Evolutionary conservation across 2,329 filamentous ascomycete genomes (phyloP).

Genomic region (Neofusicoccum cordaticola): DNA sequence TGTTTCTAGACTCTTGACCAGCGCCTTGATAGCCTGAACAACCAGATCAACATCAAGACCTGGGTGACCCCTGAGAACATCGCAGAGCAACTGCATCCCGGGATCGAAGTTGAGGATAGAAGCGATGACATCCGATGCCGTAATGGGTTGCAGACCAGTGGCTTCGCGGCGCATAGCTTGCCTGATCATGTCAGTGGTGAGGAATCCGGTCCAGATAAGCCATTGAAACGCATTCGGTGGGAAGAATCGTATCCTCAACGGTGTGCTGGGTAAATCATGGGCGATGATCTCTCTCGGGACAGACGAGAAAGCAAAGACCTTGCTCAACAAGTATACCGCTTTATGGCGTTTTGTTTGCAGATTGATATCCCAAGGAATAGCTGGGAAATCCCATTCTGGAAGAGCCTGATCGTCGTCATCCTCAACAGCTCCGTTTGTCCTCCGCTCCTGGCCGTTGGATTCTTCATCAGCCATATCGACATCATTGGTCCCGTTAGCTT

Average conservation of each 20-base stretch:
- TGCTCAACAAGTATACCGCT: slow-evolving; percentile 54
- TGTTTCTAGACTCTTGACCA: slow-evolving; percentile 67
- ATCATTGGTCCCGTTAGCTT: slow-evolving; percentile 1
- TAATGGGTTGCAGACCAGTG: slow-evolving; percentile 43
- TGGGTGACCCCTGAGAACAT: slow-evolving; percentile 61
- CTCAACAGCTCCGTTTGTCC: slow-evolving; percentile 3
- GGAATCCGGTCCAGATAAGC: slow-evolving; percentile 56
- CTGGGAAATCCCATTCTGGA: slow-evolving; percentile 49
- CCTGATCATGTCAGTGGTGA: slow-evolving; percentile 45
- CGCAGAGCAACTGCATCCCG: slow-evolving; percentile 64
- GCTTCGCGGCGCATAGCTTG: slow-evolving; percentile 34
- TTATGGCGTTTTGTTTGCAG: slow-evolving; percentile 62
- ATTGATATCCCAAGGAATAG: slow-evolving; percentile 40
- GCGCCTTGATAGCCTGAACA: slow-evolving; percentile 60
- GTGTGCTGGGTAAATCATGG: slow-evolving; percentile 2
- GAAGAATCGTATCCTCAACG: slow-evolving; percentile 35
- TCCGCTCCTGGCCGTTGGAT: not conserved
- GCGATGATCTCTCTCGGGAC: slow-evolving; percentile 28
- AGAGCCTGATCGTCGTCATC: slow-evolving; percentile 18
- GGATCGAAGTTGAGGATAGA: slow-evolving; percentile 65
- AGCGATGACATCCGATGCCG: slow-evolving; percentile 61
- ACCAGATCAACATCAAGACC: slow-evolving; percentile 66
- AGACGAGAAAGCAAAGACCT: slow-evolving; percentile 43
- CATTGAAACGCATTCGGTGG: slow-evolving; percentile 56
- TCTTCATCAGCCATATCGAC: not conserved